phyloP scores from a whole-genome alignment of 1,139 yeast genomes.

The Pneumocystis jirovecii region DNA sequence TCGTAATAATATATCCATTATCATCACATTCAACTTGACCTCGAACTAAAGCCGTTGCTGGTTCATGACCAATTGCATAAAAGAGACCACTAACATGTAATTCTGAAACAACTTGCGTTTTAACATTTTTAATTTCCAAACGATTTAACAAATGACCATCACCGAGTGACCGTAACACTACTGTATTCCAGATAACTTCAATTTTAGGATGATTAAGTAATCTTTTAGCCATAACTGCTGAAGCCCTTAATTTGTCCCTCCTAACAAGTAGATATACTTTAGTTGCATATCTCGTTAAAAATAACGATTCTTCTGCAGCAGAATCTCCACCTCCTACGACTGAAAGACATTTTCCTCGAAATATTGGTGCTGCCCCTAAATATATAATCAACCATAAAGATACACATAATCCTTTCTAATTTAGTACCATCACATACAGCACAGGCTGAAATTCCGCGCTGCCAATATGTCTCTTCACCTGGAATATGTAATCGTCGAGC shows the following conservation, averaged over 20 bases:
- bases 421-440: constrained; percentile 96
- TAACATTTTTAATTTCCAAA: constrained; percentile 50
- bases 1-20: constrained; percentile 72
- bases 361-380: constrained; percentile 53
- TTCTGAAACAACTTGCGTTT: constrained; percentile 52
- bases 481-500: constrained; percentile 88
- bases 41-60: constrained; percentile 73
- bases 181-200: constrained; percentile 78
- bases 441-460: constrained; percentile 95
- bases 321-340: constrained; percentile 98
- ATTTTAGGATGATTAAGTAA: constrained; percentile 68
- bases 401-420: constrained; percentile 23
- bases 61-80: constrained; percentile 95
- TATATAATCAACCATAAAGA: neutral
- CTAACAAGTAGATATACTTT: constrained; percentile 85
- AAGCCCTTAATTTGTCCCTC: constrained; percentile 86
- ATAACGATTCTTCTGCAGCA: constrained; percentile 96
- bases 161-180: constrained; percentile 76
- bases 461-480: constrained; percentile 97
- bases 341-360: constrained; percentile 92
- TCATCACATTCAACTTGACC: constrained; percentile 74
- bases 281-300: constrained; percentile 90
- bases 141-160: constrained; percentile 38
- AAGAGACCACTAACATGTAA: constrained; percentile 79
- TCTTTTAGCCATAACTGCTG: constrained; percentile 91